Evolutionary conservation across 441 rosid genomes (phyloP), one percentile per base, ranked within the genome.

Genomic region (Omphalea diandra): DNA sequence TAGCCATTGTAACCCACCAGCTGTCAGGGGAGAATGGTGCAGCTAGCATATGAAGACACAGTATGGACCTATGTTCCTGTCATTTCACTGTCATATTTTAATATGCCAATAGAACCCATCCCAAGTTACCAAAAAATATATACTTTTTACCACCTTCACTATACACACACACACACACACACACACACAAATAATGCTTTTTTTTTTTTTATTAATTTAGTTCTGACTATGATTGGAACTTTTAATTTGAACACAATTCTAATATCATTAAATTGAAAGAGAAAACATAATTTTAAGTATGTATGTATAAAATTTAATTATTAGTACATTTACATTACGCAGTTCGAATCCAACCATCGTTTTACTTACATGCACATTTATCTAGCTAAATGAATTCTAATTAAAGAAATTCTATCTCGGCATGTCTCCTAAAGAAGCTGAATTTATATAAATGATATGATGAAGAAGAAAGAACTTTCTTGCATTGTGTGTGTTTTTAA

Each of bases 1-100:
- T 67, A 31, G 75, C 52, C 74, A 53, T 52, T 71, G 75, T 59
- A 74, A 74, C 74, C 77, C 76, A 74, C 80, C 57, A 53, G 69
- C 40, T 75, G 77, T 73, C 82, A 67, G 80, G 60, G 31, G 29
- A 55, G 64, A 60, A 67, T 41, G 69, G 41, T 31, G 55, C 61
- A 68, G 74, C 70, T 56, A 68, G 74, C 70, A 71, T 54, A 68
- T 71, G 63, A 50, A 61, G 27, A 74, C 68, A 66, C 54, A 33
- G 74, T 38, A 70, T 79, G 76, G 78, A 78, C 75, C 75, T 36
- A 40, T 36, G 57, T 41, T 67, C 68, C 63, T 60, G 60, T 44
- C 77, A 29, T 69, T 69, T 52, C 74, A 63, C 17, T 63, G 71
- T 60, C 70, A 53, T 60, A 32, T 43, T 6, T 38, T 49, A 26